Conservation (phyloP, 2,329 filamentous ascomycete species). For the Cytospora leucostoma region DNA sequence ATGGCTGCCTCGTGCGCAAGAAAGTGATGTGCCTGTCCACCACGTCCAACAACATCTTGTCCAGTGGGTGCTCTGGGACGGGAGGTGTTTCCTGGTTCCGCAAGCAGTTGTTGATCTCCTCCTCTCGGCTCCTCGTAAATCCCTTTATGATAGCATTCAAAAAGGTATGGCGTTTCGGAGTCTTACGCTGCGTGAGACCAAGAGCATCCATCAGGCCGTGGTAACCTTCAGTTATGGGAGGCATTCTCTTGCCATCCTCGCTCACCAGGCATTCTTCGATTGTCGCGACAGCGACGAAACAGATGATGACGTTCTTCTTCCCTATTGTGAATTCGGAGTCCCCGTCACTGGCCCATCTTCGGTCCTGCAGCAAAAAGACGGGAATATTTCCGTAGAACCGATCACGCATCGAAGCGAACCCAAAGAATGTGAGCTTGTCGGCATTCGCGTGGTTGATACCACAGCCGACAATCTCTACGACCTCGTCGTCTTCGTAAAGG, state of each 20-base stretch:
- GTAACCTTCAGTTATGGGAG: background rate
- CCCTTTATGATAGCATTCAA: background rate
- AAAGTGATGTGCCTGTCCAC: slow-evolving; percentile 2
- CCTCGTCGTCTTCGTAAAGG: background rate
- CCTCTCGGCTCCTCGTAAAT: background rate
- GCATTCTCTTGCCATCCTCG: background rate
- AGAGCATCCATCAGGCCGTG: background rate
- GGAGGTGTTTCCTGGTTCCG: too few relatives aligned
- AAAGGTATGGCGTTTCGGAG: background rate
- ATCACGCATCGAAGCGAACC: background rate
- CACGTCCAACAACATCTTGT: background rate
- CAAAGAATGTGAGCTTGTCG: background rate
- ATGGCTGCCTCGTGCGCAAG: background rate
- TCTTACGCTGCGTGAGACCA: background rate
- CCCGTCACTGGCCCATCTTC: background rate
- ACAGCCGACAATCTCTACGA: background rate
- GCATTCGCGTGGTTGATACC: background rate
- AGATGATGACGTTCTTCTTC: background rate
- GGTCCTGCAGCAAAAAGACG: background rate
- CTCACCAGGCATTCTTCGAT: slow-evolving; percentile 1
- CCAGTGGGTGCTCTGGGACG: too few relatives aligned
- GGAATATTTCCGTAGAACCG: background rate
- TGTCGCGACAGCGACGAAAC: background rate
- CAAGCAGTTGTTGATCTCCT: background rate
- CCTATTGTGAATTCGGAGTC: background rate